A percentile compares a stretch with the other conserved stretches of the same genome.
phyloP scores from a whole-genome alignment of 371 early-diverging fungal genomes.

The Zychaea mexicana region DNA sequence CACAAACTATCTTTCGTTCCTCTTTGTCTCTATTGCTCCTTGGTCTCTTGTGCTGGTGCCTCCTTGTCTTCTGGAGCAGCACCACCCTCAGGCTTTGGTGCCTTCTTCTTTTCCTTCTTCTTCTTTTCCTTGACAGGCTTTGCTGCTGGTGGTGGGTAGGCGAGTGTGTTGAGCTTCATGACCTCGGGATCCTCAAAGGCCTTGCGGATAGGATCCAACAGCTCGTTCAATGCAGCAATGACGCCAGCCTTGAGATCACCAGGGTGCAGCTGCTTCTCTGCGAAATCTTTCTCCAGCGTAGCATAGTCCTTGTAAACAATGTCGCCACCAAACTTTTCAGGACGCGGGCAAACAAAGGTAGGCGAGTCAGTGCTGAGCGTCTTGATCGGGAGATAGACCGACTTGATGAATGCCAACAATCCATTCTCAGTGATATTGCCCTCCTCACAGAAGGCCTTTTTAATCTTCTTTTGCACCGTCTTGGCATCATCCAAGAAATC shows the following conservation, averaged over 20 bases:
- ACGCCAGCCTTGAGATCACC: slow-evolving; percentile 96
- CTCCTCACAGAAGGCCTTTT: slow-evolving; percentile 98
- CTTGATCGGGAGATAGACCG: slow-evolving; percentile 90
- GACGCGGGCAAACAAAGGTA: slow-evolving; percentile 73
- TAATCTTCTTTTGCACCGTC: slow-evolving; percentile 90
- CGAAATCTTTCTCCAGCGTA: slow-evolving; percentile 87
- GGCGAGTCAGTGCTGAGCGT: slow-evolving; percentile 57
- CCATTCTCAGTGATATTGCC: slow-evolving; percentile 97
- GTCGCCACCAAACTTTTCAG: slow-evolving; percentile 91
- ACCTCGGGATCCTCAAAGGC: slow-evolving; percentile 72
- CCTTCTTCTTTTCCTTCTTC: slow-evolving; percentile 22
- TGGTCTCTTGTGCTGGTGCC: background rate
- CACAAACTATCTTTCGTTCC: background rate
- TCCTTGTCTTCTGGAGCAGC: background rate
- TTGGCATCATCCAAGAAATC: slow-evolving; percentile 94
- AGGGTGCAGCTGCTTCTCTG: slow-evolving; percentile 90
- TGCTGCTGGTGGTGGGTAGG: slow-evolving; percentile 67
- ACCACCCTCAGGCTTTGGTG: background rate
- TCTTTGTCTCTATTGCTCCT: background rate
- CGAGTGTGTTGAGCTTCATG: slow-evolving; percentile 59
- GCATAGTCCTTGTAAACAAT: slow-evolving; percentile 72
- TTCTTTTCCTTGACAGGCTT: slow-evolving; percentile 28
- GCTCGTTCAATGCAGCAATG: slow-evolving; percentile 80
- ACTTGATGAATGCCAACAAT: slow-evolving; percentile 87
- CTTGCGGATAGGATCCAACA: slow-evolving; percentile 94